Evolutionary conservation across 1,284 basidiomycete species (phyloP).

Genomic region (Puccinia hordei): DNA sequence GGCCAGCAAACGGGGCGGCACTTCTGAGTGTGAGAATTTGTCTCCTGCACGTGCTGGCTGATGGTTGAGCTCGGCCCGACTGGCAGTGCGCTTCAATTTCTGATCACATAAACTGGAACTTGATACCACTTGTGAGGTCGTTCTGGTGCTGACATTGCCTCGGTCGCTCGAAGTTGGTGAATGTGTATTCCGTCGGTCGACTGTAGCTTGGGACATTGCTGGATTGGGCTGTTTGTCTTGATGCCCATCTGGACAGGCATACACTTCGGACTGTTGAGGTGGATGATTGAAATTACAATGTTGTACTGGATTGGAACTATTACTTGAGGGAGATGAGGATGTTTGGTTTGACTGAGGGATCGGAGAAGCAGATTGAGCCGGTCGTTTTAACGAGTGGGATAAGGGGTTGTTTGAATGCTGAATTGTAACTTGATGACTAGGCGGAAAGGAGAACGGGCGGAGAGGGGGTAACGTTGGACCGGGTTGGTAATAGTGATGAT

Average conservation of each 20-base stretch:
- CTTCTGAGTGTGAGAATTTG: not conserved
- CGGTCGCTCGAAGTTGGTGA: not conserved
- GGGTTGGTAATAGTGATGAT: slow-evolving; percentile 20
- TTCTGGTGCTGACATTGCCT: not conserved
- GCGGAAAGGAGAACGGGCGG: slow-evolving; percentile 12
- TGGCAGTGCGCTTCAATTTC: slow-evolving; percentile 38
- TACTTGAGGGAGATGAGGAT: not conserved
- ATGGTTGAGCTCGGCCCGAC: slow-evolving; percentile 35
- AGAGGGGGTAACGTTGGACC: slow-evolving; percentile 35
- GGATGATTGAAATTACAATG: slow-evolving; percentile 7
- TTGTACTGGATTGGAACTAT: not conserved
- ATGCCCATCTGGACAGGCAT: not conserved
- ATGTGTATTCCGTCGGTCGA: not conserved
- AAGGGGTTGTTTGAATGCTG: not conserved
- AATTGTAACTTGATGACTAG: not conserved
- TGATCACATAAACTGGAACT: slow-evolving; percentile 5
- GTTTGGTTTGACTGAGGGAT: not conserved
- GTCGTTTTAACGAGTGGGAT: not conserved
- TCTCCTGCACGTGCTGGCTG: not conserved
- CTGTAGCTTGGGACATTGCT: not conserved
- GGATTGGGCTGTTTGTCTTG: not conserved
- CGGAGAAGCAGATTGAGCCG: slow-evolving; percentile 24
- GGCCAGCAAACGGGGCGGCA: not conserved
- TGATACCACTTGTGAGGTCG: not conserved
- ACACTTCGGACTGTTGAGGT: not conserved